phyloP scores from a whole-genome alignment of 257 asterid genomes.

The Thymus mandschuricus region DNA sequence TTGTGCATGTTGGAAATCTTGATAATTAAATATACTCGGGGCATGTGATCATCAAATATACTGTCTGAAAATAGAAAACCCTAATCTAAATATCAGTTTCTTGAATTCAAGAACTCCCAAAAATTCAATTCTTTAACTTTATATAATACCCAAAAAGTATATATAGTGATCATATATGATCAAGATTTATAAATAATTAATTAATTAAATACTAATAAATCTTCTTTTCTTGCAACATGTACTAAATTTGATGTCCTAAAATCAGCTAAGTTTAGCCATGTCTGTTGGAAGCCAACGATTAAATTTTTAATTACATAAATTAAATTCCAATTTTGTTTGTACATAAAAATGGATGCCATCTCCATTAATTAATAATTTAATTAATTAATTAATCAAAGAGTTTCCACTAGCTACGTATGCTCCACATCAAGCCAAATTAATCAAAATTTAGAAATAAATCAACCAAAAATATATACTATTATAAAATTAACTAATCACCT shows the following conservation, averaged over 20 bases:
- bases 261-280: slow-evolving; percentile 21
- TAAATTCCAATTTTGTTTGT: slow-evolving; percentile 18
- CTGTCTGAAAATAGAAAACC: neutral
- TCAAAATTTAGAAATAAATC: slow-evolving; percentile 26
- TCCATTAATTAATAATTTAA: slow-evolving; percentile 3
- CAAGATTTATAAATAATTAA: neutral
- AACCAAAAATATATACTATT: slow-evolving; percentile 24
- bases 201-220: no score
- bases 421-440: slow-evolving; percentile 40
- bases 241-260: neutral
- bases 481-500: slow-evolving; percentile 16
- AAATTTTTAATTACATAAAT: no score
- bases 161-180: neutral
- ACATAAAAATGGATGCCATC: slow-evolving; percentile 22
- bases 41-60: neutral
- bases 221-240: neutral
- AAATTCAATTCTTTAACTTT: neutral
- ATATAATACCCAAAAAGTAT: neutral
- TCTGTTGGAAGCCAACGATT: slow-evolving; percentile 29
- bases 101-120: neutral
- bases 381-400: slow-evolving; percentile 29
- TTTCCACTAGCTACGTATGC: slow-evolving; percentile 45
- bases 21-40: neutral
- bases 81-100: neutral
- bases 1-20: neutral